Evolutionary conservation across 2,329 filamentous ascomycete species (phyloP).

Genomic region (Colletotrichum coccodes): DNA sequence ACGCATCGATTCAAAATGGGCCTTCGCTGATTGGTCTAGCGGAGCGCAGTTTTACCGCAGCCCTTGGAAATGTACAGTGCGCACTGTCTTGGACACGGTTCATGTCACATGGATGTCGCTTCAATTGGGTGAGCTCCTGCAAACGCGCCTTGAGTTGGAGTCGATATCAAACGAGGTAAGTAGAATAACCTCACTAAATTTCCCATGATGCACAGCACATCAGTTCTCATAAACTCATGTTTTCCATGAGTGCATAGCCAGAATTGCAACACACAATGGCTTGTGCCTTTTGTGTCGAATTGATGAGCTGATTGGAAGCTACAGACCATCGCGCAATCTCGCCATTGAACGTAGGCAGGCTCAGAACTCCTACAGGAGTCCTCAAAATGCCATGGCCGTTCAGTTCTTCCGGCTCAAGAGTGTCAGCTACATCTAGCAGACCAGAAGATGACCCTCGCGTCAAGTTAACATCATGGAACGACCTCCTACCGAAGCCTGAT

Average conservation of each 20-base stretch:
- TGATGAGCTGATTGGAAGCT: slow-evolving; percentile 11
- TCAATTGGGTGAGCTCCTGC: neutral
- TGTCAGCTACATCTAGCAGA: neutral
- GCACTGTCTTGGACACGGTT: slow-evolving; percentile 4
- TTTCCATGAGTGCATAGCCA: neutral
- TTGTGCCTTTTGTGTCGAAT: neutral
- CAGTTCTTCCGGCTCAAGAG: slow-evolving; percentile 31
- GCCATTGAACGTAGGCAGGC: slow-evolving; percentile 9
- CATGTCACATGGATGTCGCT: slow-evolving; percentile 6
- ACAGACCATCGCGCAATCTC: neutral
- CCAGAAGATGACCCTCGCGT: slow-evolving; percentile 41
- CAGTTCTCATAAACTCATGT: neutral
- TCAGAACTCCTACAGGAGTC: slow-evolving; percentile 18
- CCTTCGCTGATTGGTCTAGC: slow-evolving; percentile 29
- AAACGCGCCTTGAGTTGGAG: neutral
- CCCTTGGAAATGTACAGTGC: slow-evolving; percentile 5
- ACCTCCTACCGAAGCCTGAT: slow-evolving; percentile 28
- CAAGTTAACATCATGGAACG: slow-evolving; percentile 32
- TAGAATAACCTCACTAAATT: neutral
- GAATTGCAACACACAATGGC: neutral
- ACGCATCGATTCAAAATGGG: slow-evolving; percentile 21
- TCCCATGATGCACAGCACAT: neutral
- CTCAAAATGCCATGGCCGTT: slow-evolving; percentile 44
- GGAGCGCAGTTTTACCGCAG: slow-evolving; percentile 16
- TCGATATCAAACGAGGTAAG: slow-evolving; percentile 7